Base-by-base conservation (phyloP, 139 green algal species). In the Chlorella sp. region DNA sequence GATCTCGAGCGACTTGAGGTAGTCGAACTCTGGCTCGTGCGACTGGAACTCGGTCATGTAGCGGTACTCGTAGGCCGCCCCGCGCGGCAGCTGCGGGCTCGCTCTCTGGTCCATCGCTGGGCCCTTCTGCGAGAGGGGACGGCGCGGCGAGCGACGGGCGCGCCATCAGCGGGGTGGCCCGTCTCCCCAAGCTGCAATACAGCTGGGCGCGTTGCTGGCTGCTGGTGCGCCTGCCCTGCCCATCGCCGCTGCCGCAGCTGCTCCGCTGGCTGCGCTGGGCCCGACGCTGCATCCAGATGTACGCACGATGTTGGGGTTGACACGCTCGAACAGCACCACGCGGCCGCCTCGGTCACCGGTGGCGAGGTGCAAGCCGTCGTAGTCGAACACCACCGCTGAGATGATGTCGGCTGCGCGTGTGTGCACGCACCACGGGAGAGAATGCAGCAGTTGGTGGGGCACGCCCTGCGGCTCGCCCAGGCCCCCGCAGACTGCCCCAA, bases 41-140 rank as follows among this genome's bases (percentile, higher is more conserved):
- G 87, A 95, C 86, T 99, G 96, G 67, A 99, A 99, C 86, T 99
- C 96, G 5, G 95, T 98, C 29, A 96, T 87, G 80, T 99, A 99
- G 3, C 92, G 79, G 78, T 95, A 99, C 78, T 98, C 94, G 69
- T 91, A 86, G 5, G 77, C 77, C 26, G 81, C 78, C 5, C 81
- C 79, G 1, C 81, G 71, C 0, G 67, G 84, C n/a, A 76, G 17
- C 0, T 65, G 66, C 5, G 61, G 69, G 10, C 78, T 72, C 34
- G 60, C 33, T 23, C 60, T 60, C 42, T 62, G 35, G 30, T 76
- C 71, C 3, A 10, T 33, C 20, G 36, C 35, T 1, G 68, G 30
- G 10, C 27, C 17, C 31, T 30, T 64, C 68, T 73, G 68, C 42
- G 24, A n/a, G n/a, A n/a, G n/a, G n/a, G n/a, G n/a, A n/a, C n/a